Percentiles rank a stretch among this genome's conserved stretches.
Evolutionary conservation across 148 eudicot species (phyloP).

Genomic region (Oxyria digyna): DNA sequence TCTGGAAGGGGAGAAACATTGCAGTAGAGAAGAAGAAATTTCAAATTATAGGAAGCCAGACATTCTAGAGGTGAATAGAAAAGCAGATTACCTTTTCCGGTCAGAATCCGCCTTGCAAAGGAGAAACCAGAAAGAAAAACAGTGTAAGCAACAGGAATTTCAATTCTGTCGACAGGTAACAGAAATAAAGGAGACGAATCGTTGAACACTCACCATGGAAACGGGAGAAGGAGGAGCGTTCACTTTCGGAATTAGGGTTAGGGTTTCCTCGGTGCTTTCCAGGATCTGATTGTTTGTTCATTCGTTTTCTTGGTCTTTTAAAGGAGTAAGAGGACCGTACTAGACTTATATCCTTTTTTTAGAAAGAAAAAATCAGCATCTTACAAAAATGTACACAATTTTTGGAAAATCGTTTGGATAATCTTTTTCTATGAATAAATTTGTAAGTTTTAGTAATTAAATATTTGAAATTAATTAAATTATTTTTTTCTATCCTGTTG

Average conservation of each 20-base stretch:
- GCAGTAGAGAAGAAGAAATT: not conserved
- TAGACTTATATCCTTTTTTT: no score
- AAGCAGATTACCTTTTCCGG: conserved; percentile 6
- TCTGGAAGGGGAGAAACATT: not conserved
- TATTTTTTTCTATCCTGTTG: no score
- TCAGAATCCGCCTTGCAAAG: conserved; percentile 3
- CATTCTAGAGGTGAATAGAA: not conserved
- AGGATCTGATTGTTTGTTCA: not conserved
- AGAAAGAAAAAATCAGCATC: no score
- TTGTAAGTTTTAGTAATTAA: no score
- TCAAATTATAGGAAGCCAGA: not conserved
- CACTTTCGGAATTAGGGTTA: not conserved
- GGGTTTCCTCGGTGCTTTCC: not conserved
- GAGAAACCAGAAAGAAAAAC: not conserved
- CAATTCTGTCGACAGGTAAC: not conserved
- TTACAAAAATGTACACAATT: no score
- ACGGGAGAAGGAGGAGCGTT: not conserved
- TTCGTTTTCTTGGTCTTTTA: not conserved
- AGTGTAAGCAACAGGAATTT: not conserved
- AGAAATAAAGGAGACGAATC: not conserved
- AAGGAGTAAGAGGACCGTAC: no score
- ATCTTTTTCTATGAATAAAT: no score
- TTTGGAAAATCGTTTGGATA: no score
- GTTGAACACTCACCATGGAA: not conserved
- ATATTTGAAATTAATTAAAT: no score